A percentile compares a stretch with the other conserved stretches of the same genome.
Conservation (phyloP, 73 alveolate genomes). For the Blepharisma japonicum region DNA sequence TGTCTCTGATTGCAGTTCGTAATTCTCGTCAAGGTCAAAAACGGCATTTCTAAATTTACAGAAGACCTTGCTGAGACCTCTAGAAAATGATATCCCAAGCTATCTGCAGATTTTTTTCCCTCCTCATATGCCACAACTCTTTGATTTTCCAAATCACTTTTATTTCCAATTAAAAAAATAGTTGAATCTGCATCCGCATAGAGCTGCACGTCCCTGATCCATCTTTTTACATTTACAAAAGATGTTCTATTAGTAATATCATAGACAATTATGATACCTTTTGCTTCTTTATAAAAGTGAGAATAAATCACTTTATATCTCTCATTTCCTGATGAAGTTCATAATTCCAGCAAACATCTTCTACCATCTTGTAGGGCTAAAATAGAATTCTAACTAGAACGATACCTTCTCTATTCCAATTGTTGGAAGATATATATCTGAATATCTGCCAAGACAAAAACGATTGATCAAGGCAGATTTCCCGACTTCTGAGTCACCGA, state of each 20-base stretch:
- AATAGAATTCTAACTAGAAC: neutral
- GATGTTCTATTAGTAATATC: constrained; percentile 61
- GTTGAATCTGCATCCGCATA: constrained; percentile 57
- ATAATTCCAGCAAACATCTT: constrained; percentile 3
- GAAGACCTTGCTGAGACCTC: constrained; percentile 58
- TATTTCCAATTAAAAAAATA: constrained; percentile 66
- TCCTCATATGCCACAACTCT: constrained; percentile 38
- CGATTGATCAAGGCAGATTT: neutral
- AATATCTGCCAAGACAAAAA: neutral
- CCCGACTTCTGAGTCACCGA: constrained; percentile 8
- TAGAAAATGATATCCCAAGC: constrained; percentile 30
- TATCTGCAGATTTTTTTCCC: constrained; percentile 38
- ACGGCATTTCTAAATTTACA: constrained; percentile 31
- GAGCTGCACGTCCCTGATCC: constrained; percentile 54
- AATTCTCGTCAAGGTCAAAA: too few relatives aligned
- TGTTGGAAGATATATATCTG: neutral
- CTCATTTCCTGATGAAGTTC: constrained; percentile 66
- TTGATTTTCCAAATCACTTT: constrained; percentile 46
- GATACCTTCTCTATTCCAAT: neutral
- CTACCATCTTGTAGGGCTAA: neutral
- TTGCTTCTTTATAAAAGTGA: constrained; percentile 57
- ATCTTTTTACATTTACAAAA: constrained; percentile 43
- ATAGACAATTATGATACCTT: constrained; percentile 54
- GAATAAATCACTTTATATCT: constrained; percentile 48
- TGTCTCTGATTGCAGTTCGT: too few relatives aligned